Percentiles rank a stretch among this genome's conserved stretches.
Conservation (phyloP, 2,329 filamentous ascomycete species). For the Fusarium metavorans region DNA sequence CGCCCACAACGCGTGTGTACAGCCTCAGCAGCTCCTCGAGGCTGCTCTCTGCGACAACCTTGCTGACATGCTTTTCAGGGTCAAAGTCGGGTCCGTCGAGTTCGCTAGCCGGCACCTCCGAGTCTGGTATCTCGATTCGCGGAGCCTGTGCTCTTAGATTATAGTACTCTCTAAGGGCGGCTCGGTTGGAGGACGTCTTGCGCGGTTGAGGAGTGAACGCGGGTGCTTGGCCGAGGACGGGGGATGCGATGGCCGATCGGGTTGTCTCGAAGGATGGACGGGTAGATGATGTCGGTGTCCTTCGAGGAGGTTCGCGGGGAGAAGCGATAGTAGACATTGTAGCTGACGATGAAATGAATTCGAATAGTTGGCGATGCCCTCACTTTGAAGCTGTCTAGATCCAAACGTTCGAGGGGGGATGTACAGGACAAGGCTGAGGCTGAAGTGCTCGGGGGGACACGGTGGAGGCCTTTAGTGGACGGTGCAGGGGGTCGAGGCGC, state of each 20-base stretch:
- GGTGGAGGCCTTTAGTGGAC: slow-evolving; percentile 35
- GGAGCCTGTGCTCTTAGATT: slow-evolving; percentile 70
- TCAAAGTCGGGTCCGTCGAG: slow-evolving; percentile 82
- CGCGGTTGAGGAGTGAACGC: slow-evolving; percentile 27
- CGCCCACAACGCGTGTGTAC: slow-evolving; percentile 79
- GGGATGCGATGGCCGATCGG: slow-evolving; percentile 70
- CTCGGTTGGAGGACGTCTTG: slow-evolving; percentile 75
- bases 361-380: neutral
- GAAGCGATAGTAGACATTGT: slow-evolving; percentile 75
- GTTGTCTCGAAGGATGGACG: slow-evolving; percentile 78
- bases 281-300: slow-evolving; percentile 77
- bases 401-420: slow-evolving; percentile 13
- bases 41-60: slow-evolving; percentile 70
- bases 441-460: slow-evolving; percentile 32
- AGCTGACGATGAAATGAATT: slow-evolving; percentile 10
- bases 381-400: neutral
- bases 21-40: slow-evolving; percentile 77
- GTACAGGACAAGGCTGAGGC: slow-evolving; percentile 11
- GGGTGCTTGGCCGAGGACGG: slow-evolving; percentile 48
- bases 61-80: slow-evolving; percentile 74
- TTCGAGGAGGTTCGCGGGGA: slow-evolving; percentile 69
- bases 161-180: slow-evolving; percentile 94
- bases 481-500: slow-evolving; percentile 23
- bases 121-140: slow-evolving; percentile 59
- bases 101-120: slow-evolving; percentile 74